Conservation (phyloP, 1,284 basidiomycete genomes). For the Cryptococcus sp. region DNA sequence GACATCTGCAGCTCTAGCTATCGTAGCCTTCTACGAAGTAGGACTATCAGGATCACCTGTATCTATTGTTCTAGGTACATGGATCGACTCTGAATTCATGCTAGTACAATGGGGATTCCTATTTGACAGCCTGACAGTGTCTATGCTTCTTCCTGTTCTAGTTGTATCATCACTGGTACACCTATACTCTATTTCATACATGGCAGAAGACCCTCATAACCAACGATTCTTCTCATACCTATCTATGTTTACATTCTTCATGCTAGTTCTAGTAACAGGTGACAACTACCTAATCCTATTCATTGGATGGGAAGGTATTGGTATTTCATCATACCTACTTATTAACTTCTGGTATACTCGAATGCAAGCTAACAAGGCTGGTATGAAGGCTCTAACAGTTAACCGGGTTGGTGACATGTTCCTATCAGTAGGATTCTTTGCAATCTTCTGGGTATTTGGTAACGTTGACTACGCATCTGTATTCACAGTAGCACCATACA, state of each 20-base stretch:
- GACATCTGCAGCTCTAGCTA: constrained; percentile 39
- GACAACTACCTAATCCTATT: constrained; percentile 51
- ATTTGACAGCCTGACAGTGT: constrained; percentile 49
- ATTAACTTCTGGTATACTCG: constrained; percentile 51
- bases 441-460: constrained; percentile 44
- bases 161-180: constrained; percentile 49
- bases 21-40: constrained; percentile 51
- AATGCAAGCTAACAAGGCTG: constrained; percentile 50
- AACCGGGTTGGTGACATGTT: constrained; percentile 50
- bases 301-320: constrained; percentile 50
- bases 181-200: constrained; percentile 50
- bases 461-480: constrained; percentile 47
- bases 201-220: constrained; percentile 49
- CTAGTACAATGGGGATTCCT: constrained; percentile 45
- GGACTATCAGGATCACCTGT: constrained; percentile 47
- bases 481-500: constrained; percentile 43
- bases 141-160: constrained; percentile 46
- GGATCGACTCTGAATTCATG: constrained; percentile 48
- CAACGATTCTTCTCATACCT: constrained; percentile 51
- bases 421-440: constrained; percentile 46
- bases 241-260: constrained; percentile 51
- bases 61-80: constrained; percentile 43
- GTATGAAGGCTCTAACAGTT: constrained; percentile 48
- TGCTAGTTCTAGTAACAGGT: constrained; percentile 48
- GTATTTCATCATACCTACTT: constrained; percentile 49